Percentiles rank a stretch among this genome's conserved stretches.
Evolutionary conservation across 1,139 yeast genomes (phyloP).

Genomic region (Geotrichum restrictum): DNA sequence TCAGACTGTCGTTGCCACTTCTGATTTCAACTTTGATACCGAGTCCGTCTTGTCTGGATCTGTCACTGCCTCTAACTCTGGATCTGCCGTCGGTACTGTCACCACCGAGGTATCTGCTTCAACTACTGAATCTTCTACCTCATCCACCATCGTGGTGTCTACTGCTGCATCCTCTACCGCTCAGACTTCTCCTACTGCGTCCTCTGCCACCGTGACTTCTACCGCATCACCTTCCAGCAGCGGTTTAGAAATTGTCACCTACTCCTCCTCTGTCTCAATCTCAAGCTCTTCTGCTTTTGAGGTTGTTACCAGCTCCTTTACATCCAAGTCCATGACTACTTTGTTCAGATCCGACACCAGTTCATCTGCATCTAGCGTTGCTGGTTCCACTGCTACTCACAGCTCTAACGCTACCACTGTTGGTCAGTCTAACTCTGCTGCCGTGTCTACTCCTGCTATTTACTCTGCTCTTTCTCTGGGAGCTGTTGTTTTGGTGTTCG

Average conservation of each 20-base stretch:
- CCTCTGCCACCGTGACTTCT: neutral
- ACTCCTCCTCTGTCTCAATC: neutral
- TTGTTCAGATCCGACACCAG: neutral
- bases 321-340: conserved; percentile 2
- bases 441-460: neutral
- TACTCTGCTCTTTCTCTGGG: conserved; percentile 7
- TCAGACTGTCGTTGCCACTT: neutral
- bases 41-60: neutral
- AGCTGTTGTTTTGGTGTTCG: conserved; percentile 8
- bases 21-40: neutral
- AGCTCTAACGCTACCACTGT: conserved; percentile 5
- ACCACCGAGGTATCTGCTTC: neutral
- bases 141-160: neutral
- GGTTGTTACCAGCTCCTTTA: conserved; percentile 3
- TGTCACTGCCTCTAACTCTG: neutral
- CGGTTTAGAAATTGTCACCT: neutral
- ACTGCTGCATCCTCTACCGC: neutral
- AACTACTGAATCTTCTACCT: neutral
- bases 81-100: neutral
- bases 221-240: neutral
- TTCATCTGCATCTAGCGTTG: conserved; percentile 1
- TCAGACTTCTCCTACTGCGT: neutral
- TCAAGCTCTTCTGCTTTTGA: neutral
- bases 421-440: conserved; percentile 6
- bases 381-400: neutral